Conservation (phyloP, 1,284 basidiomycete genomes). For the Inonotus obliquus region DNA sequence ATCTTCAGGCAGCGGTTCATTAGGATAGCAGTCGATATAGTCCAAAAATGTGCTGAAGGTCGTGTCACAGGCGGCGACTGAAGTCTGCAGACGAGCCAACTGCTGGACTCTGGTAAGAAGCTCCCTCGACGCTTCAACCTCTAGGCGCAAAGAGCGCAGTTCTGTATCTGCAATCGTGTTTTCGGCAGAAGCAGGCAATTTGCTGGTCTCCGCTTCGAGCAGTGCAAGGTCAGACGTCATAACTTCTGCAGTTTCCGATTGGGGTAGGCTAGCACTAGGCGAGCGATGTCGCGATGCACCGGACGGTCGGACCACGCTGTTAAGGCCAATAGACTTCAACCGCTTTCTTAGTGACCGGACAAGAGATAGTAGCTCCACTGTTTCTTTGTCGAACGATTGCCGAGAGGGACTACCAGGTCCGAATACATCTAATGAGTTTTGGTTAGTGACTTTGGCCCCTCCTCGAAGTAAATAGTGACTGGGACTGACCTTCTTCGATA, state of each 20-base stretch:
- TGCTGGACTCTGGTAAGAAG: slow-evolving; percentile 47
- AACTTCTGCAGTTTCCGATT: slow-evolving; percentile 37
- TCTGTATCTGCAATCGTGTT: slow-evolving; percentile 46
- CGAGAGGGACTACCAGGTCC: slow-evolving; percentile 7
- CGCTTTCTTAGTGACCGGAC: slow-evolving; percentile 18
- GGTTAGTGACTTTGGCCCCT: neutral
- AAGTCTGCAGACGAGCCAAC: slow-evolving; percentile 47
- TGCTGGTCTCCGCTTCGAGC: slow-evolving; percentile 41
- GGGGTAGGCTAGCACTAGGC: slow-evolving; percentile 49
- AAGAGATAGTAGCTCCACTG: slow-evolving; percentile 4
- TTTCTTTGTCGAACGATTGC: slow-evolving; percentile 3
- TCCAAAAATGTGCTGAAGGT: slow-evolving; percentile 76
- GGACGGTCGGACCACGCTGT: slow-evolving; percentile 34
- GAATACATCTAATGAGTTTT: slow-evolving; percentile 11
- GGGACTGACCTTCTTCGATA: slow-evolving; percentile 20
- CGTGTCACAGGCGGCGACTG: slow-evolving; percentile 57
- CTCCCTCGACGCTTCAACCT: slow-evolving; percentile 47
- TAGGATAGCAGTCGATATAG: slow-evolving; percentile 73
- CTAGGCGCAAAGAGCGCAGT: slow-evolving; percentile 52
- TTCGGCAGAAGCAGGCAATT: slow-evolving; percentile 42
- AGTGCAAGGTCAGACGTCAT: slow-evolving; percentile 43
- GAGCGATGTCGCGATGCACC: slow-evolving; percentile 20
- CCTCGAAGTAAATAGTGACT: neutral
- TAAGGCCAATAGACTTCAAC: slow-evolving; percentile 36
- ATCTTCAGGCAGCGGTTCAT: slow-evolving; percentile 18